Evolutionary conservation across 2,329 filamentous ascomycete species (phyloP), one percentile per base, ranked within the genome.

Genomic region (Hypomyces perniciosus): DNA sequence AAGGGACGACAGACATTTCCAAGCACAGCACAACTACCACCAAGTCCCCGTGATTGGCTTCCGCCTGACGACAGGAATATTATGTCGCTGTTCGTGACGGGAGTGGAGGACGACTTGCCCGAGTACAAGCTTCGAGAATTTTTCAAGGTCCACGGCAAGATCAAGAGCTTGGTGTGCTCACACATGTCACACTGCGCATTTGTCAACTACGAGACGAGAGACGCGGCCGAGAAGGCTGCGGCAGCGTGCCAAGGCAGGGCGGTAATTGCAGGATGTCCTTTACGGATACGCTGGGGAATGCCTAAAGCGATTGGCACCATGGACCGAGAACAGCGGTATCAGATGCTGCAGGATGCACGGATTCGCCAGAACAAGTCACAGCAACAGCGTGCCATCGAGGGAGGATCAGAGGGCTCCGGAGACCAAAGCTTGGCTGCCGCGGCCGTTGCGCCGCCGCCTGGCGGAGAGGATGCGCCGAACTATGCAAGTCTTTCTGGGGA

Each of bases 131-230:
- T 99, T 28, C 87, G 93, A 44, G 86, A 90, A 2, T 93, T 95
- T 68, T 99, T 99, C 74, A 83, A 89, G 54, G 80, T 81, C 13
- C 90, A 91, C 61, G 93, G 93, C 56, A 89, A 92, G 63, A 85
- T 99, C 54, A 88, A 93, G 61, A 96, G 90, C 28, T 73, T 99
- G 12, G 86, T 99, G 35, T 97, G 93, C 69, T 96, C 91, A 6
- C 93, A 99, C 72, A 90, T 95, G 74, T 92, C 92, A 12, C 93
- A 97, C 65, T 97, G 91, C 67, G 93, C 93, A 1, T 99, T 97
- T 65, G 77, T 99, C 71, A 99, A 99, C 71, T 99, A 90, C 66
- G 84, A 90, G 59, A 88, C 86, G 3, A 81, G 93, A 51, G 83
- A 89, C 55, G 86, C 81, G 1, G 93, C 95, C 0, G 93, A 99